Evolutionary conservation across 2,329 filamentous ascomycete species (phyloP).

Genomic region (Fusarium brachygibbosum): DNA sequence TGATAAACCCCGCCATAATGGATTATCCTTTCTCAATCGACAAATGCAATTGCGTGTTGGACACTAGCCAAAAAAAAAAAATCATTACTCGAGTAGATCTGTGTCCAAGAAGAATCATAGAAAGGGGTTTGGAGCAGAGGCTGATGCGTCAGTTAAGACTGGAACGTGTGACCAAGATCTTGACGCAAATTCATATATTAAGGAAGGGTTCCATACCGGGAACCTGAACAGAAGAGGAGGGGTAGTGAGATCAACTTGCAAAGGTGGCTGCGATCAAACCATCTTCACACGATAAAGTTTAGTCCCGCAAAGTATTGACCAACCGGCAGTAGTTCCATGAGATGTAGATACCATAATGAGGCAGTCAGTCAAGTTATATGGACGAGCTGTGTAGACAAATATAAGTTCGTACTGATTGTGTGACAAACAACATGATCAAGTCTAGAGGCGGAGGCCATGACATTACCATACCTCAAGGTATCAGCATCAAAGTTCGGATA

Average conservation of each 20-base stretch:
- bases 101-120: neutral
- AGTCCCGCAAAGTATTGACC: neutral
- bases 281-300: neutral
- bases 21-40: neutral
- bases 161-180: constrained; percentile 15
- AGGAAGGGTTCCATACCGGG: neutral
- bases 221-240: constrained; percentile 4
- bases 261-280: constrained; percentile 5
- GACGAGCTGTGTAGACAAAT: neutral
- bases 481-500: neutral
- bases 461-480: neutral
- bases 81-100: neutral
- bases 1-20: neutral
- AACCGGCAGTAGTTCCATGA: neutral
- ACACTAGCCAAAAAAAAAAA: neutral
- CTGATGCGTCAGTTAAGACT: constrained; percentile 13
- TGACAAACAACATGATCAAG: neutral
- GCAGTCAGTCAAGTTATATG: neutral
- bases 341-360: neutral
- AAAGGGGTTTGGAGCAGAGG: neutral
- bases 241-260: neutral
- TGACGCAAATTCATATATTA: constrained; percentile 11
- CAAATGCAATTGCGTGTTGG: constrained; percentile 1
- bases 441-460: neutral
- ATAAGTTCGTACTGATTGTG: neutral